A percentile compares a stretch with the other conserved stretches of the same genome.
These are phyloP conservation scores for Dichomitus squalens DNA, from an alignment of 1,284 basidiomycete genomes.

Conservation along the genomic window DNA sequence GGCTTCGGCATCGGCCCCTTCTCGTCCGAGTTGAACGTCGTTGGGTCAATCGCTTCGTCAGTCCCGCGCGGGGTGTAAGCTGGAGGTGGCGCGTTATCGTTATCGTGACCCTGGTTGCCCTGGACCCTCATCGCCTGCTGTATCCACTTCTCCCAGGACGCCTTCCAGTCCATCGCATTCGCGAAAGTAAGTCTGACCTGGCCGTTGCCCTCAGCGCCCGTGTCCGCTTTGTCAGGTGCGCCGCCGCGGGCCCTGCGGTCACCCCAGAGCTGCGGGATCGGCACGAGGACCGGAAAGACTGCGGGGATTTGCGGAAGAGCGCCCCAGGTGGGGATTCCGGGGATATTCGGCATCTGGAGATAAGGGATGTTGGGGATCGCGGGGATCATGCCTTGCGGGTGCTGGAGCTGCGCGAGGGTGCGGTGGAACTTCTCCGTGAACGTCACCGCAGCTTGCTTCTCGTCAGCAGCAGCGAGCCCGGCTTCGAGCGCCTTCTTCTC, in stretches of 20 bases:
- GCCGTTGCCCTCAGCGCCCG: conserved; percentile 36
- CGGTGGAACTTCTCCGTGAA: conserved; percentile 74
- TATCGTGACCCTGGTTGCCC: conserved; percentile 42
- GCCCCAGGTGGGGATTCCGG: conserved; percentile 62
- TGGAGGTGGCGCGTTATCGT: conserved; percentile 51
- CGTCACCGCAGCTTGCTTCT: conserved; percentile 67
- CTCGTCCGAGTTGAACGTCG: conserved; percentile 5
- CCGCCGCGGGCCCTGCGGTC: conserved; percentile 34
- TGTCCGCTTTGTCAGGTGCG: conserved; percentile 3
- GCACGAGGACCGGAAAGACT: conserved; percentile 79
- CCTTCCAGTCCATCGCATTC: conserved; percentile 60
- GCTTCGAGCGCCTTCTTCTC: conserved; percentile 31
- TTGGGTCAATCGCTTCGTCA: conserved; percentile 34
- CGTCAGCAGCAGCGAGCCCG: conserved; percentile 39
- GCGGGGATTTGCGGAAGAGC: conserved; percentile 72
- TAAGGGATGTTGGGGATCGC: conserved; percentile 61
- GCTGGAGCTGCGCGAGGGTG: conserved; percentile 70
- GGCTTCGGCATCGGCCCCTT: conserved; percentile 18
- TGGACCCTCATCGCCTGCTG: conserved; percentile 47
- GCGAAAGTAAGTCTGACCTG: conserved; percentile 45
- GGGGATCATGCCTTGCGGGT: conserved; percentile 55
- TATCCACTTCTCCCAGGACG: conserved; percentile 77
- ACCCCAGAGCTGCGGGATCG: conserved; percentile 67
- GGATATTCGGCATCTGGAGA: conserved; percentile 40
- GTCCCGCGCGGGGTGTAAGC: conserved; percentile 61